A percentile compares a stretch with the other conserved stretches of the same genome.
Conservation (phyloP, 169 alveolate genomes). For the Cryptosporidium meleagridis region DNA sequence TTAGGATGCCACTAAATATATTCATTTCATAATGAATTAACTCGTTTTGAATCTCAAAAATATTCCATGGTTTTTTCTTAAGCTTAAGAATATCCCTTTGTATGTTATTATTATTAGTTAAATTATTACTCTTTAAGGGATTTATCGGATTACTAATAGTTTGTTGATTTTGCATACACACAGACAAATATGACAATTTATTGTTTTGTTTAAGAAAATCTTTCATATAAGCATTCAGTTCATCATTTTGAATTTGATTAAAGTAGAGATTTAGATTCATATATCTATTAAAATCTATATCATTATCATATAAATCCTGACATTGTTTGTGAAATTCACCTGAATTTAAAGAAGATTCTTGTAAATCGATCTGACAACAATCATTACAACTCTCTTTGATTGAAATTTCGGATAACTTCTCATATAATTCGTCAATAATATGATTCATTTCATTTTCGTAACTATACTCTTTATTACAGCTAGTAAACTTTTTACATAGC, state of each 20-base stretch:
- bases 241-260: neutral
- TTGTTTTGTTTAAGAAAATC: neutral
- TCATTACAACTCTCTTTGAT: neutral
- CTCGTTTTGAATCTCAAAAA: constrained; percentile 12
- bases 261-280: neutral
- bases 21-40: constrained; percentile 1
- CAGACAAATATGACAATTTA: neutral
- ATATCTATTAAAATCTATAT: neutral
- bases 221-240: neutral
- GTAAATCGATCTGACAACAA: neutral
- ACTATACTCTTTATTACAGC: neutral
- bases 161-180: neutral
- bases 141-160: neutral
- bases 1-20: neutral
- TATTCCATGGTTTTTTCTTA: constrained; percentile 36
- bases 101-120: neutral
- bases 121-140: neutral
- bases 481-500: neutral
- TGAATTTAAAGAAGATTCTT: neutral
- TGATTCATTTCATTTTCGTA: constrained; percentile 9
- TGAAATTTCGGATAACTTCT: constrained; percentile 31
- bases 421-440: constrained; percentile 1
- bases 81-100: neutral
- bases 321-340: neutral
- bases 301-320: neutral